These are phyloP conservation scores for Phaeomoniella chlamydospora DNA, from an alignment of 2,329 filamentous ascomycete genomes.

Conservation along the genomic window DNA sequence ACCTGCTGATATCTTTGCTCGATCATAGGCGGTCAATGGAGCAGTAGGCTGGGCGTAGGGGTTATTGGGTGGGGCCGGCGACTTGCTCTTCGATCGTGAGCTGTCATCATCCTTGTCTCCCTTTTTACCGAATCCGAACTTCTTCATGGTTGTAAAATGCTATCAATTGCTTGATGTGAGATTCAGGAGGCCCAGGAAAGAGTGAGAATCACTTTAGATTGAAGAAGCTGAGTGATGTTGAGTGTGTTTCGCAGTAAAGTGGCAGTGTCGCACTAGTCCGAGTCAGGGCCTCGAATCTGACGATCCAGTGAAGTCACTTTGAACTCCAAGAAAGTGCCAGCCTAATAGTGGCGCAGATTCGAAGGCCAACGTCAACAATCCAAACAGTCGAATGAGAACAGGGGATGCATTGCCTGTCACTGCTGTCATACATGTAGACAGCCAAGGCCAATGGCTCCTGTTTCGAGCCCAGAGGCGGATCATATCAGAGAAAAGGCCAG, in stretches of 20 bases:
- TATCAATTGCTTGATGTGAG: too few species aligned
- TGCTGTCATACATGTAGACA: too few species aligned
- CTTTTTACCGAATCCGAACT: conserved; percentile 29
- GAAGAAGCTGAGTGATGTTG: too few species aligned
- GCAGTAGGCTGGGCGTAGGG: conserved; percentile 40
- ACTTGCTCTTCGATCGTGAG: conserved; percentile 38
- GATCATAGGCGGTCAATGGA: conserved; percentile 39
- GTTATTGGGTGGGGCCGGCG: conserved; percentile 34
- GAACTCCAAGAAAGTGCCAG: too few species aligned
- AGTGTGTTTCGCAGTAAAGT: conserved; percentile 4
- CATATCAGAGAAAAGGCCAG: conserved; percentile 45
- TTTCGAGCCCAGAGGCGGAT: conserved; percentile 28
- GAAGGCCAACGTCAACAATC: too few species aligned
- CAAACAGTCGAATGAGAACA: too few species aligned
- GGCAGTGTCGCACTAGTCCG: not conserved
- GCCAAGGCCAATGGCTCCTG: conserved; percentile 22
- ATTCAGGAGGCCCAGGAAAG: too few species aligned
- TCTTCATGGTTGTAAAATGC: too few species aligned
- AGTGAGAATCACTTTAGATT: too few species aligned
- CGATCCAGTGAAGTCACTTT: not conserved
- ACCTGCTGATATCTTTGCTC: conserved; percentile 28
- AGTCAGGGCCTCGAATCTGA: not conserved
- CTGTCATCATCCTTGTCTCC: conserved; percentile 38
- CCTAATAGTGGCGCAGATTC: too few species aligned
- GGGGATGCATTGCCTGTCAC: too few species aligned